Evolutionary conservation across 352 stramenopile genomes (phyloP), one percentile per base, ranked within the genome.

Genomic region (Thraustochytrium striatum): DNA sequence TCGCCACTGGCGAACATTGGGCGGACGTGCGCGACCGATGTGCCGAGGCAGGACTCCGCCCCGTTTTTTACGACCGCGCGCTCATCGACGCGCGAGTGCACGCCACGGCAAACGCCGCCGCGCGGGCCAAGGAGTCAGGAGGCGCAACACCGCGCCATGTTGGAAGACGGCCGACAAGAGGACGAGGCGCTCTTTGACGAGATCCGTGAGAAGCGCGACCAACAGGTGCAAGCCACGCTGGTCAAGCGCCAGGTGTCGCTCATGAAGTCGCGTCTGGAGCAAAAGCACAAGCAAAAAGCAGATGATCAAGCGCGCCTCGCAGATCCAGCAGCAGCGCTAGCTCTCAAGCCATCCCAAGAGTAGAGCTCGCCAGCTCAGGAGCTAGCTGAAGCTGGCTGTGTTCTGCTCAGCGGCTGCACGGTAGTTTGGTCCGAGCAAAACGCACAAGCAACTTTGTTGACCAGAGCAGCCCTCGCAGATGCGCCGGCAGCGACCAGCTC

Each of bases 61-160:
- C 59, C 25, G 41, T 70, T 3, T 70, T 33, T 33, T 70, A 70
- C 25, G 59, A 70, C 38, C 59, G 59, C 41, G 59, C 25, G 3
- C 25, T 70, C 59, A 19, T 70, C 59, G 59, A 50, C 30, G 25
- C 13, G 33, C 36, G 41, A 19, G 30, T 25, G n/a, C 25, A 70
- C 16, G 47, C 47, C 47, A 25, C 47, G 16, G 47, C 47, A 21
- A 16, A 55, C 16, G 47, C 16, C 25, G 47, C 25, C 25, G 47
- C 47, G 16, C 47, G 47, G 16, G 47, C 47, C 16, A 55, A 55
- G 16, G 47, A 21, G 16, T 16, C 47, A 55, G 47, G 16, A 21
- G 16, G 16, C 16, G 25, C 16, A 55, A 25, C 47, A 55, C 16
- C 16, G 25, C 16, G 16, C 25, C 47, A 55, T 21, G 47, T 25